Percentiles rank a stretch among this genome's conserved stretches.
These are phyloP conservation scores for Dactylorhiza incarnata DNA, from an alignment of 106 monocot species.

Conservation along the genomic window DNA sequence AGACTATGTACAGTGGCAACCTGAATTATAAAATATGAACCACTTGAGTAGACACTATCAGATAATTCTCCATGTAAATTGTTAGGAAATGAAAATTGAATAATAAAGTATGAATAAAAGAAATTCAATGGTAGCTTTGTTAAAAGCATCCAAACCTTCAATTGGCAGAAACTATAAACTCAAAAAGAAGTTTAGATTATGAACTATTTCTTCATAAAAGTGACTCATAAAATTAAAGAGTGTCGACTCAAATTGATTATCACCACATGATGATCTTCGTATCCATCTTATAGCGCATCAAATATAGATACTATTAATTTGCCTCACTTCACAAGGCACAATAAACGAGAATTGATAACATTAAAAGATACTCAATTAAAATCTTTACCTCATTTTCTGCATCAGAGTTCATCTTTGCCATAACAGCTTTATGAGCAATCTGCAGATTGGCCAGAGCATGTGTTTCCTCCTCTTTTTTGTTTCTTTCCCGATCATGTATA, in stretches of 20 bases:
- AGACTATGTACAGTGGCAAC: conserved; percentile 93
- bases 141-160: conserved; percentile 95
- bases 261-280: neutral
- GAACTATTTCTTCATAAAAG: neutral
- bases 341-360: neutral
- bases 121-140: conserved; percentile 90
- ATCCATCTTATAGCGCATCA: neutral
- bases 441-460: conserved; percentile 31
- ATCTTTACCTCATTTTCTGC: conserved; percentile 47
- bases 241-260: neutral
- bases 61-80: neutral
- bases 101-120: neutral
- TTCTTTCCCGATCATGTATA: conserved; percentile 9
- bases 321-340: neutral
- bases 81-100: neutral
- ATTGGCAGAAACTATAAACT: conserved; percentile 95
- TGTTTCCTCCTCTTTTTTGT: conserved; percentile 66
- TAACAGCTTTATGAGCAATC: conserved; percentile 49
- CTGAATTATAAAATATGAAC: conserved; percentile 22
- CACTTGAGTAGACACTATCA: neutral
- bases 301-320: neutral
- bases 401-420: conserved; percentile 65
- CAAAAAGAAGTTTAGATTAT: conserved; percentile 3
- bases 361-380: neutral
- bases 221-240: neutral